These are phyloP conservation scores for Tricholoma furcatifolium DNA, from an alignment of 768 basidiomycete species.

Conservation along the genomic window DNA sequence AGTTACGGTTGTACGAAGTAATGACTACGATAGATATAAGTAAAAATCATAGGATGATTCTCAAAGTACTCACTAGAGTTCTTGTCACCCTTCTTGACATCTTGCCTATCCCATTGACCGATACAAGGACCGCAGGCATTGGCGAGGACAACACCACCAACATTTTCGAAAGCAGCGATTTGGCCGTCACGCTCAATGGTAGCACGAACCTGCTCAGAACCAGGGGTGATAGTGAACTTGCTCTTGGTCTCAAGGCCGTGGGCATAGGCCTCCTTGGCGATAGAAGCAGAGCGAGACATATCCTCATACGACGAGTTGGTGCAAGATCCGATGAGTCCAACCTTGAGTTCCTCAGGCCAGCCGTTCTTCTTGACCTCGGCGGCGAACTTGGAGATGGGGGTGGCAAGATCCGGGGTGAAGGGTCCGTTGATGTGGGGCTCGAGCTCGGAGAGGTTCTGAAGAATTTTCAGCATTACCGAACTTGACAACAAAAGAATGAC, in stretches of 20 bases:
- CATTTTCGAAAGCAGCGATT: slow-evolving; percentile 81
- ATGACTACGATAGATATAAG: slow-evolving; percentile 57
- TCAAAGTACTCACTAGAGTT: slow-evolving; percentile 79
- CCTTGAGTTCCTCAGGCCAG: slow-evolving; percentile 97
- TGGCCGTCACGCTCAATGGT: slow-evolving; percentile 97
- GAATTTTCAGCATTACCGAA: slow-evolving; percentile 3
- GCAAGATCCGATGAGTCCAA: slow-evolving; percentile 98
- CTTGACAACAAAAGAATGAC: slow-evolving; percentile 23
- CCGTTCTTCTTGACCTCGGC: slow-evolving; percentile 88
- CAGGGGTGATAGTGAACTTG: slow-evolving; percentile 97
- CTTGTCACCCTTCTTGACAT: slow-evolving; percentile 93
- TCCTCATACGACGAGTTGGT: slow-evolving; percentile 99
- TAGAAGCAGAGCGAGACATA: slow-evolving; percentile 96
- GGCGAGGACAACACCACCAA: slow-evolving; percentile 91
- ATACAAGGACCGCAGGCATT: slow-evolving; percentile 99
- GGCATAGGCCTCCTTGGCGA: slow-evolving; percentile 82
- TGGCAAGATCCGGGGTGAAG: slow-evolving; percentile 99
- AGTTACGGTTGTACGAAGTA: slow-evolving; percentile 99
- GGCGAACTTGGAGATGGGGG: slow-evolving; percentile 95
- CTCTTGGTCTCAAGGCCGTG: slow-evolving; percentile 90
- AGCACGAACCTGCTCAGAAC: slow-evolving; percentile 97
- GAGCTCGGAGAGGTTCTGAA: slow-evolving; percentile 89
- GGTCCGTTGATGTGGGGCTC: slow-evolving; percentile 99
- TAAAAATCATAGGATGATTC: background rate
- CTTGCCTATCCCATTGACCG: slow-evolving; percentile 97